Evolutionary conservation across 768 basidiomycete species (phyloP).

Genomic region (Trametes punicea): DNA sequence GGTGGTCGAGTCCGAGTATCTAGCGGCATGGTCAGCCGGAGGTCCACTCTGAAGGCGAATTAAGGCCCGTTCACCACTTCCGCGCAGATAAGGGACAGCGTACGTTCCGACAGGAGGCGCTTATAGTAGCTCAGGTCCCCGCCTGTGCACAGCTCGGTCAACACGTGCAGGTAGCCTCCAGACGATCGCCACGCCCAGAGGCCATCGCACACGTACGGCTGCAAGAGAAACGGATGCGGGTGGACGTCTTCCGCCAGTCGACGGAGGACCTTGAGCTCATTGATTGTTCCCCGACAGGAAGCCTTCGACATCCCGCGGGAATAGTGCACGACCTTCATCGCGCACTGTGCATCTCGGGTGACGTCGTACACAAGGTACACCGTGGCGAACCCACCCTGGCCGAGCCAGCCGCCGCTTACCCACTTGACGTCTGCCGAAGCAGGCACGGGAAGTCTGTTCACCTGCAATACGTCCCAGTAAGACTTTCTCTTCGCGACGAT

Average conservation of each 20-base stretch:
- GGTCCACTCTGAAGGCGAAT: background rate
- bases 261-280: conserved; percentile 22
- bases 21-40: background rate
- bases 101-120: background rate
- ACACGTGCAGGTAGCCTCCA: conserved; percentile 20
- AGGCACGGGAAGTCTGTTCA: background rate
- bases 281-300: conserved; percentile 17
- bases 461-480: conserved; percentile 7
- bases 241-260: background rate
- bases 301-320: background rate
- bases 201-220: conserved; percentile 4
- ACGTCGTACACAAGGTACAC: conserved; percentile 22
- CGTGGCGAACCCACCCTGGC: conserved; percentile 20
- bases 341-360: conserved; percentile 1
- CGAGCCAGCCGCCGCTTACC: conserved; percentile 11
- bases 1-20: conserved; percentile 33
- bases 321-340: conserved; percentile 25
- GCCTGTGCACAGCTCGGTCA: conserved; percentile 20
- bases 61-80: conserved; percentile 23
- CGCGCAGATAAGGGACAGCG: conserved; percentile 19
- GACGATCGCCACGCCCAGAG: conserved; percentile 17
- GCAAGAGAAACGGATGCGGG: conserved; percentile 15
- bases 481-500: background rate
- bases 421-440: background rate
- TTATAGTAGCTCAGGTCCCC: conserved; percentile 20